A percentile compares a stretch with the other conserved stretches of the same genome.
Conservation (phyloP, 805 yeast genomes). For the Lipomyces sp. region DNA sequence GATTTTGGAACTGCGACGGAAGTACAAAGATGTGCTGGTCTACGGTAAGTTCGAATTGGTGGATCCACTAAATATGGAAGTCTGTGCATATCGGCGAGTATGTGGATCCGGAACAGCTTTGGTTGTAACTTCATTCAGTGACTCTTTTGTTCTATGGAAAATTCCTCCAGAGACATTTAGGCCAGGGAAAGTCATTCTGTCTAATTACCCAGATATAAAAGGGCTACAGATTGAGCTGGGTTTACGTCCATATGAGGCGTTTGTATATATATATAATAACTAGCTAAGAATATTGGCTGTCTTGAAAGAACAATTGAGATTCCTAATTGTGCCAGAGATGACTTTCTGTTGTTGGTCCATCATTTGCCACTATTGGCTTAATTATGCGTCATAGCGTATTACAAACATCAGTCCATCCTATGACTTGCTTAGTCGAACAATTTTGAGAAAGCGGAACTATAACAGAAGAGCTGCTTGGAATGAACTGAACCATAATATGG, state of each 20-base stretch:
- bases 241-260: conserved; percentile 19
- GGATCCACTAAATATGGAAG: conserved; percentile 43
- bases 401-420: no score
- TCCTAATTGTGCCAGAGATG: not conserved
- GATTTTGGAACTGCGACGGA: conserved; percentile 52
- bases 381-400: no score
- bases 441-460: no score
- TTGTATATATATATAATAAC: conserved; percentile 14
- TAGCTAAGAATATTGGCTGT: not conserved
- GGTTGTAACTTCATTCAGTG: conserved; percentile 13
- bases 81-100: conserved; percentile 16
- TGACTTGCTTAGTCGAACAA: no score
- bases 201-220: conserved; percentile 11
- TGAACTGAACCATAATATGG: no score
- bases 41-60: conserved; percentile 53
- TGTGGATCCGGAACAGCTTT: conserved; percentile 12
- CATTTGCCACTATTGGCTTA: no score
- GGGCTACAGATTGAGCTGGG: conserved; percentile 6
- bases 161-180: conserved; percentile 11
- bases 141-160: conserved; percentile 11
- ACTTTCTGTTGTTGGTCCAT: no score
- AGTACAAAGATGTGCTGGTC: conserved; percentile 50
- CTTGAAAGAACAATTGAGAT: not conserved
- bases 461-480: no score
- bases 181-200: conserved; percentile 10